These are phyloP conservation scores for Cladophialophora exuberans DNA, from an alignment of 2,329 filamentous ascomycete species.

Conservation along the genomic window DNA sequence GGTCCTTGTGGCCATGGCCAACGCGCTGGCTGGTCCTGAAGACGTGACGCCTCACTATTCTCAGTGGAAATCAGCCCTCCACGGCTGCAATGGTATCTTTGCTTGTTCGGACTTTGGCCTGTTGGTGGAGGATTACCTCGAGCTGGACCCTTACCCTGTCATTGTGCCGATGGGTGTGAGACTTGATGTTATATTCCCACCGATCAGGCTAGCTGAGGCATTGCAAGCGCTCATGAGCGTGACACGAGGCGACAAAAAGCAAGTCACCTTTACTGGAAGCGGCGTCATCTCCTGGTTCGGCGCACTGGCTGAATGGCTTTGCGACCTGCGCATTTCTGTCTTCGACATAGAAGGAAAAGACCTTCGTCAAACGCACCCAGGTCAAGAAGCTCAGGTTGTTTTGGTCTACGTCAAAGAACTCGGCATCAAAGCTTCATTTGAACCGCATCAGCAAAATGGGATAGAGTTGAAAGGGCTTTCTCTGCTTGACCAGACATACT, in stretches of 20 bases:
- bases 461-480: slow-evolving; percentile 11
- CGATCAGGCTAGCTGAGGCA: slow-evolving; percentile 22
- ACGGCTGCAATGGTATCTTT: slow-evolving; percentile 28
- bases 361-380: slow-evolving; percentile 21
- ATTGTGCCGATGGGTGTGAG: background rate
- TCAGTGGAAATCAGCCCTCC: slow-evolving; percentile 27
- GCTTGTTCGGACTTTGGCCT: slow-evolving; percentile 30
- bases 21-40: slow-evolving; percentile 16
- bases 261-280: slow-evolving; percentile 28
- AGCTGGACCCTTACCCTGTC: slow-evolving; percentile 27
- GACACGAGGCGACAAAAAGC: slow-evolving; percentile 21
- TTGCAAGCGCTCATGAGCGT: slow-evolving; percentile 26
- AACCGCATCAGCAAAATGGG: slow-evolving; percentile 7
- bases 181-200: slow-evolving; percentile 19
- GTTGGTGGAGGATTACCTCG: slow-evolving; percentile 30
- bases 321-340: slow-evolving; percentile 28
- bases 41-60: slow-evolving; percentile 30
- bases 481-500: slow-evolving; percentile 20
- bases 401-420: slow-evolving; percentile 24
- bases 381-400: slow-evolving; percentile 22
- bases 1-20: slow-evolving; percentile 24
- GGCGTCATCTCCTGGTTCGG: slow-evolving; percentile 31
- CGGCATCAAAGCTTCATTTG: slow-evolving; percentile 19
- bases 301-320: slow-evolving; percentile 31
- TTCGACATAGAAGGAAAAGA: slow-evolving; percentile 16